Evolutionary conservation across 805 yeast species (phyloP).

Genomic region (Pichia eremophila): DNA sequence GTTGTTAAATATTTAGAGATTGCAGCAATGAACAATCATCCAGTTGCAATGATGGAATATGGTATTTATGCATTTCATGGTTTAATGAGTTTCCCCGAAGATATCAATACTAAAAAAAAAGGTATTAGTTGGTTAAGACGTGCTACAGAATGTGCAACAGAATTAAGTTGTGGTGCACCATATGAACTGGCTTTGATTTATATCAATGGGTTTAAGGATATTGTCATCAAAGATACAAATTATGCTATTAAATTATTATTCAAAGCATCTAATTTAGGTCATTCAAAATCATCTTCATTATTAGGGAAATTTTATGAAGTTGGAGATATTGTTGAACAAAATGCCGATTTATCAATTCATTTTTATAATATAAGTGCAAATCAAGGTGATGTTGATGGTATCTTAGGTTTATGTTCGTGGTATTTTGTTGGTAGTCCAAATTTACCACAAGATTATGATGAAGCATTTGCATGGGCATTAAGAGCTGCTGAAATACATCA

Average conservation of each 20-base stretch:
- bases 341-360: slow-evolving; percentile 78
- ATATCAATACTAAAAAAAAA: slow-evolving; percentile 60
- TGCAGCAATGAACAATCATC: slow-evolving; percentile 87
- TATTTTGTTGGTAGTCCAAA: slow-evolving; percentile 87
- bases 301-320: slow-evolving; percentile 80
- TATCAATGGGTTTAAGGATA: slow-evolving; percentile 76
- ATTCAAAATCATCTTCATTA: slow-evolving; percentile 66
- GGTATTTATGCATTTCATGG: slow-evolving; percentile 82
- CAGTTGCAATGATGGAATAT: slow-evolving; percentile 92
- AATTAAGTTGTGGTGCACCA: slow-evolving; percentile 86
- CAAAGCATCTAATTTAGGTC: slow-evolving; percentile 84
- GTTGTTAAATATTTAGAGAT: slow-evolving; percentile 73
- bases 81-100: slow-evolving; percentile 69
- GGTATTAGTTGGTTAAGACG: slow-evolving; percentile 92
- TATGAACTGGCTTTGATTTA: slow-evolving; percentile 83
- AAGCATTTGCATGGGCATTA: slow-evolving; percentile 92
- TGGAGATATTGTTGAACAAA: slow-evolving; percentile 68
- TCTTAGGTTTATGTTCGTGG: slow-evolving; percentile 96
- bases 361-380: slow-evolving; percentile 87
- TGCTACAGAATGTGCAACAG: slow-evolving; percentile 77
- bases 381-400: slow-evolving; percentile 79
- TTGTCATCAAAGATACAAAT: slow-evolving; percentile 70
- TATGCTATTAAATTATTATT: slow-evolving; percentile 83
- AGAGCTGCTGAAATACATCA: slow-evolving; percentile 66
- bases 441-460: slow-evolving; percentile 68